Evolutionary conservation across 331 rosid genomes (phyloP), one percentile per base, ranked within the genome.

Genomic region (Rhamnella rubrinervis): DNA sequence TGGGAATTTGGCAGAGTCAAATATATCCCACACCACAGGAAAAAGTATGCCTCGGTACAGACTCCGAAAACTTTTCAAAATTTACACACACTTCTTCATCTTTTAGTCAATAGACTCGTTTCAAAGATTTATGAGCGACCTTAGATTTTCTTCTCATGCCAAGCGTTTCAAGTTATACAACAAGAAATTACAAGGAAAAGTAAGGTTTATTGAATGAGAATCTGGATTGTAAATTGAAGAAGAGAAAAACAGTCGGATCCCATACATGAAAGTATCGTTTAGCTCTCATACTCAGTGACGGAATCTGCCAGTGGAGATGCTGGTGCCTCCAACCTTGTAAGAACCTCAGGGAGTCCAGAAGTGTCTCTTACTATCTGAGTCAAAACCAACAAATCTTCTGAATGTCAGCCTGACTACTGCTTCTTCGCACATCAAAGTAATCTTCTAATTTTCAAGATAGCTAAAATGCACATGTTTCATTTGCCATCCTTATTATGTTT

Each of bases 321-420:
- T 13, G 90, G 67, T 47, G 82, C 64, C 72, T 85, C 95, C 75
- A 84, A 65, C 87, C 95, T 82, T 23, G 97, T 91, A 61, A 93
- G 82, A 66, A 93, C 97, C 86, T 93, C 96, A 40, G 98, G 96
- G 68, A 87, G 69, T 70, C 98, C 97, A 62, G 89, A 71, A 8
- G 95, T 82, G 78, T 89, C 83, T 84, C 98, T 89, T 66, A 85
- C 78, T 74, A 93, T 84, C 98, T 93, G 85, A 71, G 66, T 79
- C 59, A 82, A 60, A 77, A 69, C 50, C 76, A 44, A 9, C 11
- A 44, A 44, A 44, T 11, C 14, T 44, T 44, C 49, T 9, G 49
- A 44, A 12, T 10, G 11, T 44, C 15, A 44, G 49, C 49, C 14
- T 44, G 49, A 9, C 3, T 44, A 44, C 49, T 14, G 14, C 49